Base-by-base conservation (phyloP, 1,284 basidiomycete genomes). In the Anthracocystis panici-leucophaei region DNA sequence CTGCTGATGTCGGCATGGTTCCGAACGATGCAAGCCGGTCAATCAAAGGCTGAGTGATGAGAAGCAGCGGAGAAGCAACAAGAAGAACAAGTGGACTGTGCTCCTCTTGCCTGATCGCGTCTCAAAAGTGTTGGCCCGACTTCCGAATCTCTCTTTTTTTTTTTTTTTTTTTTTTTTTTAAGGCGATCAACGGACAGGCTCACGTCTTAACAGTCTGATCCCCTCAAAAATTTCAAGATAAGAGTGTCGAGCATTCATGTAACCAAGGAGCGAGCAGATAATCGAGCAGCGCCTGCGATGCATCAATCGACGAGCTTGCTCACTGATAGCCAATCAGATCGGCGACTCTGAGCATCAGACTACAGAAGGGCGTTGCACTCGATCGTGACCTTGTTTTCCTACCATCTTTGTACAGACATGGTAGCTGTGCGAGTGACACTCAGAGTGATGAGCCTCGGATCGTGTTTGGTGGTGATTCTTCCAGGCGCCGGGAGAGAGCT, bases 51-150 rank as follows among this genome's bases (percentile, higher is more conserved):
- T 7, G 14, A 27, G 12, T 5, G 14, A 27, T 20, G 16, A 3
- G 27, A n/a, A 10, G 27, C 27, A 29, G 18, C 10, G 23, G 25
- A 27, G 20, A 33, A 8, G 21, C 6, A 5, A n/a, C 16, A 41
- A 8, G 35, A 25, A 18, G 21, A 40, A 12, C 25, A 21, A 23
- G 16, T 35, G 40, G 41, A 35, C 23, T 31, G 44, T 33, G 54
- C 42, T 56, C 31, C n/a, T 42, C 23, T 14, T 46, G 29, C 21
- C 25, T 8, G 9, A 10, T 18, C 25, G 3, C 23, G 23, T 35
- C 25, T 25, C 20, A 16, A 50, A 50, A 65, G 62, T 62, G 63
- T 62, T 71, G 68, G 68, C 55, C 68, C 68, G 68, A 65, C 16
- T 71, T 42, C 68, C 68, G 68, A 63, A 52, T 4, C 7, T 57